A percentile compares a stretch with the other conserved stretches of the same genome.
phyloP scores from a whole-genome alignment of 345 rosid species.

The Eucalyptus pauciflora region DNA sequence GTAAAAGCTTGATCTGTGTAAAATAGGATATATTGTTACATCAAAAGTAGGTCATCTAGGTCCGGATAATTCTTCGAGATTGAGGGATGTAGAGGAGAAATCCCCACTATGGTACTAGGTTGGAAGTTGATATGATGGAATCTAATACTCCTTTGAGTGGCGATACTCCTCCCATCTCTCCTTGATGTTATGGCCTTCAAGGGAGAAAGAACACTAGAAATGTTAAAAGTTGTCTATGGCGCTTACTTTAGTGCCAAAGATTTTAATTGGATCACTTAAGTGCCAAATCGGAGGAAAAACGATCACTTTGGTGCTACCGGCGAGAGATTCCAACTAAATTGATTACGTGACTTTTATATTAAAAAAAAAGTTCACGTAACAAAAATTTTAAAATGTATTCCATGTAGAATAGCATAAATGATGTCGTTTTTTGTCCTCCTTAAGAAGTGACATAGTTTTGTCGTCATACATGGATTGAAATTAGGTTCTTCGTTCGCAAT shows the following conservation, averaged over 20 bases:
- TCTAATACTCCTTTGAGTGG: rapidly evolving
- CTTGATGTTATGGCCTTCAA: not conserved
- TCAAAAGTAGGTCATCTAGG: not conserved
- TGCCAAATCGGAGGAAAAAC: no score
- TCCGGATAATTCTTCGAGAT: not conserved
- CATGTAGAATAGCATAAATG: no score
- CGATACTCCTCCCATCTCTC: not conserved
- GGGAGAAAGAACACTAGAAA: not conserved
- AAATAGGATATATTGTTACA: not conserved
- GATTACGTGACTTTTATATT: rapidly evolving
- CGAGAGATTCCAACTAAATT: no score
- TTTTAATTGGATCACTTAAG: rapidly evolving
- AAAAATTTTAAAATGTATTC: no score
- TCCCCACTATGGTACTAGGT: rapidly evolving
- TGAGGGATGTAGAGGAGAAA: not conserved
- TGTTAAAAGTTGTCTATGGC: rapidly evolving
- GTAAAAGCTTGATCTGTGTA: rapidly evolving
- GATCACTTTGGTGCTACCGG: rapidly evolving
- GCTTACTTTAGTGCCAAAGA: rapidly evolving
- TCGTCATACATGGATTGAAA: no score
- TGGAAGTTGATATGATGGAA: not conserved
- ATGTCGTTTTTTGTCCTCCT: no score
- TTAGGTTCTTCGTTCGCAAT: no score
- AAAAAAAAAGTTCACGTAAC: no score
- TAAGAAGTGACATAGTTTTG: rapidly evolving